Percentiles rank a stretch among this genome's conserved stretches.
Conservation (phyloP, 345 rosid species). For the Litchi chinensis region DNA sequence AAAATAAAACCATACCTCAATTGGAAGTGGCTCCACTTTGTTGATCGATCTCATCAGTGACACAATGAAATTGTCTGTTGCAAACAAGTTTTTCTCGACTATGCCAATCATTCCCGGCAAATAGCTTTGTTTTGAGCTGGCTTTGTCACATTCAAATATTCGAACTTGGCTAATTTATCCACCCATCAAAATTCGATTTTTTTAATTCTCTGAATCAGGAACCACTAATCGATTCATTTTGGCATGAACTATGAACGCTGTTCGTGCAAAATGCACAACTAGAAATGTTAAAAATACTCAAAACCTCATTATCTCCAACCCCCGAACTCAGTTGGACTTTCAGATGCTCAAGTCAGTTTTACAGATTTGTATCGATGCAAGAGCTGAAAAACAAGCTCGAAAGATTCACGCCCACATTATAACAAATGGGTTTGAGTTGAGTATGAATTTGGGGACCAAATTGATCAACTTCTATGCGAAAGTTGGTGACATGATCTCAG, state of each 20-base stretch:
- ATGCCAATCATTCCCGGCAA: too few species aligned
- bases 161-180: too few species aligned
- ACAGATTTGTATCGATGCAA: slow-evolving; percentile 34
- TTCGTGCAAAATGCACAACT: background rate
- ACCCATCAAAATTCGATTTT: background rate
- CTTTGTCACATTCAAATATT: too few species aligned
- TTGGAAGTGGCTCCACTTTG: too few species aligned
- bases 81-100: too few species aligned
- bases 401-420: slow-evolving; percentile 47
- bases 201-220: background rate
- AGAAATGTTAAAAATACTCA: background rate
- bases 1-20: too few species aligned
- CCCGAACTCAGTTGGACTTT: slow-evolving; percentile 8
- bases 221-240: background rate
- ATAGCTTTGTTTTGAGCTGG: too few species aligned
- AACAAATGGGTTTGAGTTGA: slow-evolving; percentile 42
- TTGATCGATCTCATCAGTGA: too few species aligned
- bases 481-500: slow-evolving; percentile 35
- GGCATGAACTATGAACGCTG: slow-evolving; percentile 10
- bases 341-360: slow-evolving; percentile 37
- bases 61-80: too few species aligned
- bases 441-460: slow-evolving; percentile 46
- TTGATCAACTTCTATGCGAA: slow-evolving; percentile 40
- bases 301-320: slow-evolving; percentile 11
- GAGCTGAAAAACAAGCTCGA: slow-evolving; percentile 27